Base-by-base conservation (phyloP, 1,284 basidiomycete genomes). In the Austroboletus niveus region DNA sequence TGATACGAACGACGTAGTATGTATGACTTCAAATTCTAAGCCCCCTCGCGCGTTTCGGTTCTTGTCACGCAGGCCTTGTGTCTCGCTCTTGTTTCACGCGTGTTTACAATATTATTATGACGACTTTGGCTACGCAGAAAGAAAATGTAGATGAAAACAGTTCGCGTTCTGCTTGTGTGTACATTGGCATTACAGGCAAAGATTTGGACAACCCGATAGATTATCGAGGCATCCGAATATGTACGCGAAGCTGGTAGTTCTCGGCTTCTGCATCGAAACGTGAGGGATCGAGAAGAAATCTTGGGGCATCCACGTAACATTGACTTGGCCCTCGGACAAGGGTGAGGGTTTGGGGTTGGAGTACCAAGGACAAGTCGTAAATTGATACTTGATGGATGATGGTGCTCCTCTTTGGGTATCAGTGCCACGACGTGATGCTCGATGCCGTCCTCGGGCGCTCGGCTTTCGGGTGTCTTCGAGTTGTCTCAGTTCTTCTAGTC, bases 141-240 rank as follows among this genome's bases (percentile, higher is more conserved):
- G 44, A 47, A 51, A 63, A 57, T 38, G 55, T 65, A 57, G 58
- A 64, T 3, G 36, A 57, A 61, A 66, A 55, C 5, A 29, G 63
- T 70, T 63, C 68, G 63, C 64, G 64, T 56, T 53, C 38, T 27
- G 46, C 55, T 36, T 35, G 20, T 57, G 64, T 54, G 62, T 62
- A 64, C 64, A 66, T 55, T 43, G 34, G 60, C 53, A 45, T 60
- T 67, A 32, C 66, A 63, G 53, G 52, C 60, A 36, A 51, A 8
- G 1, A 12, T 5, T 14, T 8, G n/a, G 8, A 35, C 30, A 43
- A 34, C 29, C 29, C 8, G 6, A 9, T 8, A 8, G 27, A 29
- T 29, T 29, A 8, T 29, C 27, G 27, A 8, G 27, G 75, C 59
- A 15, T 79, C 80, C 5, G 76, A 60, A 58, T 76, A 81, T 11